These are phyloP conservation scores for Luffa aegyptiaca DNA, from an alignment of 306 rosid species.

Conservation along the genomic window DNA sequence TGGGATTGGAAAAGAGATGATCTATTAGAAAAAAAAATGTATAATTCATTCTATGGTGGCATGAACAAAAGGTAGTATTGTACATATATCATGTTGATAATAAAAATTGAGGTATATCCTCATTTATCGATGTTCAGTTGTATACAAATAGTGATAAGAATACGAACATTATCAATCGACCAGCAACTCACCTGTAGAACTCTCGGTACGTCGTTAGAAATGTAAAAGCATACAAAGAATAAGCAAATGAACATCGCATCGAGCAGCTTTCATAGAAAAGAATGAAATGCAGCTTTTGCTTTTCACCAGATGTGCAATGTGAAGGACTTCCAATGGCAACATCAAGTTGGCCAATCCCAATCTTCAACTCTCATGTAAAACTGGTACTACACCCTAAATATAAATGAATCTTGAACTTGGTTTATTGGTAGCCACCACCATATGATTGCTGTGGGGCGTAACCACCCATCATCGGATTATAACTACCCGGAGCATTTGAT, in stretches of 20 bases:
- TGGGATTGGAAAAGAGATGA: neutral
- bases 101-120: conserved; percentile 10
- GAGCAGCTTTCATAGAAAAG: neutral
- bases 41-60: neutral
- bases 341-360: neutral
- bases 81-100: neutral
- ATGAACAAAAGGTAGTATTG: neutral
- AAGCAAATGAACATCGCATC: neutral
- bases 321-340: neutral
- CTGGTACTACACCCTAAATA: neutral
- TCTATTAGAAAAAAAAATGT: neutral
- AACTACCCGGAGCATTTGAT: conserved; percentile 50
- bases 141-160: conserved; percentile 5
- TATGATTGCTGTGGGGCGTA: conserved; percentile 75
- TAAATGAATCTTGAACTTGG: neutral
- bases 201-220: neutral
- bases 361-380: neutral
- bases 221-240: neutral
- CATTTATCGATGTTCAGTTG: neutral
- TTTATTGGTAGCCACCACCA: conserved; percentile 28
- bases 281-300: conserved; percentile 4
- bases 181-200: conserved; percentile 1
- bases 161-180: neutral
- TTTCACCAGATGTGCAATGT: neutral
- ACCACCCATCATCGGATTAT: conserved; percentile 70